Evolutionary conservation across 768 basidiomycete genomes (phyloP).

Genomic region (Leucocoprinus leucothites): DNA sequence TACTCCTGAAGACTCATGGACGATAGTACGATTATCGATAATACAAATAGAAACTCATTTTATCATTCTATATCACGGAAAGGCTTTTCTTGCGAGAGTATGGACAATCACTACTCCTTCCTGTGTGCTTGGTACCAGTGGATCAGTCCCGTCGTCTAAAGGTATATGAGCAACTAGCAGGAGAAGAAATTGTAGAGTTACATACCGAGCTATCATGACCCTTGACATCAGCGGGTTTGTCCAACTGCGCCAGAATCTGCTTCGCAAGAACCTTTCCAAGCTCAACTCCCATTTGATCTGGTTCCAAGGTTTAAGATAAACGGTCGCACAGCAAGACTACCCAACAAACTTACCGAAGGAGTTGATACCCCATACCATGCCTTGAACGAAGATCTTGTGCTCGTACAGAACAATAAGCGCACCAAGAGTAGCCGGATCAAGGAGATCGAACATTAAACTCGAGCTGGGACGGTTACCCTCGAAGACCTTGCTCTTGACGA

Average conservation of each 20-base stretch:
- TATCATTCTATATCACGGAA: neutral
- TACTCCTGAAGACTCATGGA: no score
- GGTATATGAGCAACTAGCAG: neutral
- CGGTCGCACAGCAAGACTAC: neutral
- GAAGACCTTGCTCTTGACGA: constrained; percentile 97
- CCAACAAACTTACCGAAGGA: constrained; percentile 68
- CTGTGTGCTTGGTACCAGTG: constrained; percentile 94
- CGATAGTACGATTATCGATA: neutral
- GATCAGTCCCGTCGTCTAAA: constrained; percentile 90
- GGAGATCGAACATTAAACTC: constrained; percentile 89
- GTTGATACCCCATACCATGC: constrained; percentile 98
- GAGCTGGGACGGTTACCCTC: constrained; percentile 97
- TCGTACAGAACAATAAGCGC: constrained; percentile 91
- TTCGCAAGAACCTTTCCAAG: constrained; percentile 97
- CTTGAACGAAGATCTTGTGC: constrained; percentile 99
- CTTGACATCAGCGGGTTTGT: constrained; percentile 70
- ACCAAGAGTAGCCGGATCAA: constrained; percentile 90
- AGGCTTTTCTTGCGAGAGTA: neutral
- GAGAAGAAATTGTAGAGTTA: constrained; percentile 19
- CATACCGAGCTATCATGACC: constrained; percentile 86
- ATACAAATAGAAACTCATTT: neutral
- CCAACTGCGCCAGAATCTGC: constrained; percentile 88
- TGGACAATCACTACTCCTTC: constrained; percentile 45
- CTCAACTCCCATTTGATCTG: constrained; percentile 99
- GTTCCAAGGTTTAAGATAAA: neutral